Conservation (phyloP, 495 filamentous ascomycete species). For the Jackrogersella minutella region DNA sequence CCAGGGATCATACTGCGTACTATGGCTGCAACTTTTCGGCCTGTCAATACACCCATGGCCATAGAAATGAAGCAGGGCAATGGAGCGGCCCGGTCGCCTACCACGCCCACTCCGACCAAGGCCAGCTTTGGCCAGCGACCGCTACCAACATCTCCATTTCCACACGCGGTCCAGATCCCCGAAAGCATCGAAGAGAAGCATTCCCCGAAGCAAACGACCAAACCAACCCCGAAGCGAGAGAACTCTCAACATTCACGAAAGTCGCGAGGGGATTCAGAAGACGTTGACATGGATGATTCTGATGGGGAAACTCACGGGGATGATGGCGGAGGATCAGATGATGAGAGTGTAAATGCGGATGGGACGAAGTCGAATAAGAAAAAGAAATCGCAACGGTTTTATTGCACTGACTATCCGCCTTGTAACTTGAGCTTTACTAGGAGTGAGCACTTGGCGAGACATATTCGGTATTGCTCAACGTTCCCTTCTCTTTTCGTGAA, state of each 20-base stretch:
- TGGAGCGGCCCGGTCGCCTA: slow-evolving; percentile 67
- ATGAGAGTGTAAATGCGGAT: slow-evolving; percentile 72
- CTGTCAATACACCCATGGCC: slow-evolving; percentile 77
- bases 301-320: slow-evolving; percentile 62
- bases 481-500: background rate
- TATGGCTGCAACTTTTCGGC: slow-evolving; percentile 69
- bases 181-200: slow-evolving; percentile 50
- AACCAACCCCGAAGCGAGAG: slow-evolving; percentile 51
- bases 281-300: slow-evolving; percentile 79
- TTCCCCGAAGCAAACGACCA: slow-evolving; percentile 35
- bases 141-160: slow-evolving; percentile 65
- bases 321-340: slow-evolving; percentile 77
- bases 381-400: slow-evolving; percentile 97
- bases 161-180: slow-evolving; percentile 59
- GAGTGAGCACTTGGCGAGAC: slow-evolving; percentile 93
- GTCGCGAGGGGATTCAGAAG: slow-evolving; percentile 71
- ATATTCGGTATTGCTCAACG: slow-evolving; percentile 74
- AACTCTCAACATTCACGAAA: slow-evolving; percentile 69
- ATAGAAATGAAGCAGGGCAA: slow-evolving; percentile 53
- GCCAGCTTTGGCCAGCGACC: slow-evolving; percentile 69
- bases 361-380: slow-evolving; percentile 79
- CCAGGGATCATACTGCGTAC: background rate
- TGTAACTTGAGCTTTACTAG: slow-evolving; percentile 95
- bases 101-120: slow-evolving; percentile 72
- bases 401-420: slow-evolving; percentile 95